phyloP scores from a whole-genome alignment of 768 basidiomycete genomes.

The Lactarius sp. region DNA sequence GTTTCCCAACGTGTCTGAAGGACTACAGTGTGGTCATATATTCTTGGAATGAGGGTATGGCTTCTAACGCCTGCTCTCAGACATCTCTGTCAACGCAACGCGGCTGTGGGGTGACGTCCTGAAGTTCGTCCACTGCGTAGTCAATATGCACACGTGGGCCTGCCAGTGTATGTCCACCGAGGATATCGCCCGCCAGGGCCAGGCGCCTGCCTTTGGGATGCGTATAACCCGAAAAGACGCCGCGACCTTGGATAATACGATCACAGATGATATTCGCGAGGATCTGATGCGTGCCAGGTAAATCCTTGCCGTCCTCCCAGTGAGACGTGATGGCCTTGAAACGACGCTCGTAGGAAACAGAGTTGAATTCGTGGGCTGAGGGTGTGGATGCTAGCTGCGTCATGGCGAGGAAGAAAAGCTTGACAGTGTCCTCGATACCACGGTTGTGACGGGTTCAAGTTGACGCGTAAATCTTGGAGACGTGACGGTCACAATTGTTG shows the following conservation, averaged over 20 bases:
- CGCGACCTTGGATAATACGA: conserved; percentile 1
- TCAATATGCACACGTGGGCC: neutral
- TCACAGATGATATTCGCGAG: conserved; percentile 8
- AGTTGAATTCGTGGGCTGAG: neutral
- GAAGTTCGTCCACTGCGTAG: neutral
- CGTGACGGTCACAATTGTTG: conserved; percentile 10
- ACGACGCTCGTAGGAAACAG: neutral
- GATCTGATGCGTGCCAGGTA: neutral
- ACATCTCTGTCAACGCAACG: neutral
- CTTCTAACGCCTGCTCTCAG: neutral
- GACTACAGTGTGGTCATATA: too few relatives aligned
- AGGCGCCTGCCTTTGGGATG: neutral
- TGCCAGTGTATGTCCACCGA: neutral
- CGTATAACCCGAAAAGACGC: neutral
- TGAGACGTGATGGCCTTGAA: neutral
- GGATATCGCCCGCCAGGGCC: neutral
- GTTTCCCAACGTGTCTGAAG: too few relatives aligned
- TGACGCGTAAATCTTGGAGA: conserved; percentile 6
- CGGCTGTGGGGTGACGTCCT: too few relatives aligned
- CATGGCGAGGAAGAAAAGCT: conserved; percentile 12
- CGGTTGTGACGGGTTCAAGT: neutral
- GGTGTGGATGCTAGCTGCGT: neutral
- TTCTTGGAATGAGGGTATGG: too few relatives aligned
- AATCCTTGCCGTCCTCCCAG: neutral
- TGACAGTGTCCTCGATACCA: neutral